Conservation (phyloP, 306 rosid species). For the Canavalia gladiata region DNA sequence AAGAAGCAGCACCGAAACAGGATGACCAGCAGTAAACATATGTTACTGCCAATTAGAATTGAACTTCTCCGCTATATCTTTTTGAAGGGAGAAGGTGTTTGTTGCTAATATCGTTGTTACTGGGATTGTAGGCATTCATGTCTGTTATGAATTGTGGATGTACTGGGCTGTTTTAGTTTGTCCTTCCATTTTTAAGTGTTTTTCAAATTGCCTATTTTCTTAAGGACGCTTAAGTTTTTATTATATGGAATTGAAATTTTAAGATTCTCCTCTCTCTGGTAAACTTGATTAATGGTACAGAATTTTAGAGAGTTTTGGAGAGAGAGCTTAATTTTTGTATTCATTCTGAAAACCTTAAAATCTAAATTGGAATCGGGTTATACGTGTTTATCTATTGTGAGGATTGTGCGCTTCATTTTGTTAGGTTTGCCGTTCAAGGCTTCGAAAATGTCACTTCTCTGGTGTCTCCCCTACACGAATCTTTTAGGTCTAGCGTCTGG, state of each 20-base stretch:
- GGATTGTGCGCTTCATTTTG: not conserved
- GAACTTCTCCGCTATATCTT: constrained; percentile 82
- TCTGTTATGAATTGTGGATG: constrained; percentile 68
- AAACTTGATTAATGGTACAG: constrained; percentile 22
- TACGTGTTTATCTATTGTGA: not conserved
- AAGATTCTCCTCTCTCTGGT: constrained; percentile 45
- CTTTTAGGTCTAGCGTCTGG: not conserved
- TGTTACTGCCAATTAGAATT: constrained; percentile 57
- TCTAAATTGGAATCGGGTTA: not conserved
- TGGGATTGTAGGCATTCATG: constrained; percentile 73
- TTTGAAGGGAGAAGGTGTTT: constrained; percentile 77
- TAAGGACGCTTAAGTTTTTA: constrained; percentile 58
- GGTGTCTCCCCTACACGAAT: not conserved
- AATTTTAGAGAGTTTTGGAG: not conserved
- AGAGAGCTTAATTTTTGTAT: not conserved
- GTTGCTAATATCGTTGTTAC: constrained; percentile 60
- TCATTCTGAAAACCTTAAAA: not conserved
- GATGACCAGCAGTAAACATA: constrained; percentile 73
- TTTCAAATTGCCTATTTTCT: constrained; percentile 66
- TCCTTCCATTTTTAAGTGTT: constrained; percentile 70
- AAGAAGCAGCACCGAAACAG: constrained; percentile 82
- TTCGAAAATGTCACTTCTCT: not conserved
- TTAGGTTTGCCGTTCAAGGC: not conserved
- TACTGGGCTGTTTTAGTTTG: constrained; percentile 67
- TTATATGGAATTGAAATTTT: constrained; percentile 61